Evolutionary conservation across 352 stramenopile species (phyloP), one percentile per base, ranked within the genome.

Genomic region (Phytopythium helicoides): DNA sequence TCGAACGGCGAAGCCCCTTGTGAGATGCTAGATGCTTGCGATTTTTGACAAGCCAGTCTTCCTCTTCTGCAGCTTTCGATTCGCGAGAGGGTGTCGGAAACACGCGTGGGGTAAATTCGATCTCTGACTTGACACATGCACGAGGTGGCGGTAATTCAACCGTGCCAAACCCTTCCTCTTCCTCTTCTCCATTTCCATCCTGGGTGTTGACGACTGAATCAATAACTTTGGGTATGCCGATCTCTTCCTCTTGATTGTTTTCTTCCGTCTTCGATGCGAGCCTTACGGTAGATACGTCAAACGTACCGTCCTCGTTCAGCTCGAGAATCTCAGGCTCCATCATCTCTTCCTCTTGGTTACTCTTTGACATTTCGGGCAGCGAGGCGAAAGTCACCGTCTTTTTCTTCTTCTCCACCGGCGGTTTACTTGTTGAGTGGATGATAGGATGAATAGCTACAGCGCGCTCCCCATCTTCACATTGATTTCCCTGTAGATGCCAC

Each of bases 21-120:
- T 94, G 83, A 31, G 77, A 78, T 15, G 81, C 84, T 15, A 94
- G 60, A 35, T 94, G 75, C 14, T 87, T 86, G 3, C 81, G 76
- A 46, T 94, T 92, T 58, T 94, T 94, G 14, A 94, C 34, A 28
- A 94, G 57, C 83, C 83, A 94, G 48, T 89, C 71, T 57, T 94
- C 81, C 38, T 94, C 83, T 28, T 94, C 83, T 3, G 68, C 79
- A 28, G 81, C 83, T 40, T 86, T 94, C 7, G 83, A 94, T 54
- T 94, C 83, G 38, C 83, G 79, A 0, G 71, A 84, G 14, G 83
- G 83, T 1, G 83, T 94, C 1, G 83, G 83, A 35, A 91, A 94
- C 19, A 88, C 70, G 5, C 83, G 73, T 23, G 81, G 80, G 0
- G 83, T 94, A 51, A 94, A 94, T n/a, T 61, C 48, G 34, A 92